These are phyloP conservation scores for Ceratocystis colombiana DNA, from an alignment of 2,329 filamentous ascomycete species.

Conservation along the genomic window DNA sequence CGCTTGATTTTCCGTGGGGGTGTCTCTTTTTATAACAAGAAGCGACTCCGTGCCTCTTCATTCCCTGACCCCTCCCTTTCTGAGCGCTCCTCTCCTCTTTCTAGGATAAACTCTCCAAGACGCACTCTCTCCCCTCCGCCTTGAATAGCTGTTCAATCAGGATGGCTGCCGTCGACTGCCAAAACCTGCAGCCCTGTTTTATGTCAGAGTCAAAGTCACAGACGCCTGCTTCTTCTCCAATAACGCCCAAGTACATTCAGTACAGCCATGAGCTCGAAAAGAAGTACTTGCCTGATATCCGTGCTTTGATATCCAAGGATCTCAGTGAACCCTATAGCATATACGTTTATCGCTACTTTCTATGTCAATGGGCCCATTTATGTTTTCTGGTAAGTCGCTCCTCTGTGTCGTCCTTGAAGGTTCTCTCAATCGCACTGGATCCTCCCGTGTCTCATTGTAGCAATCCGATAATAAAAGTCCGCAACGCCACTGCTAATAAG, in stretches of 20 bases:
- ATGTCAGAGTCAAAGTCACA: not conserved
- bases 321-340: constrained; percentile 98
- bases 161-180: not conserved
- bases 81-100: not conserved
- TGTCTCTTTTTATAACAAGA: not conserved
- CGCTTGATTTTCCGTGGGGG: too few species aligned
- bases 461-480: not conserved
- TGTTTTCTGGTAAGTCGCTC: constrained; percentile 68
- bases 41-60: not conserved
- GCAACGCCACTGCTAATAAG: constrained; percentile 5
- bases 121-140: not conserved
- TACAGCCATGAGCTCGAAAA: constrained; percentile 52
- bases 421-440: constrained; percentile 20
- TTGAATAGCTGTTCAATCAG: not conserved
- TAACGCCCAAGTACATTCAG: constrained; percentile 49
- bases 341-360: constrained; percentile 96
- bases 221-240: constrained; percentile 1
- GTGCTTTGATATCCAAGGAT: constrained; percentile 87
- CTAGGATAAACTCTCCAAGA: not conserved
- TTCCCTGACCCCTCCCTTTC: not conserved
- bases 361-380: constrained; percentile 96
- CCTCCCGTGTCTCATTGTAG: not conserved
- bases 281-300: constrained; percentile 70
- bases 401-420: not conserved
- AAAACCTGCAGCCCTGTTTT: not conserved